Base-by-base conservation (phyloP, 2,329 filamentous ascomycete species). In the Aulographum hederae region DNA sequence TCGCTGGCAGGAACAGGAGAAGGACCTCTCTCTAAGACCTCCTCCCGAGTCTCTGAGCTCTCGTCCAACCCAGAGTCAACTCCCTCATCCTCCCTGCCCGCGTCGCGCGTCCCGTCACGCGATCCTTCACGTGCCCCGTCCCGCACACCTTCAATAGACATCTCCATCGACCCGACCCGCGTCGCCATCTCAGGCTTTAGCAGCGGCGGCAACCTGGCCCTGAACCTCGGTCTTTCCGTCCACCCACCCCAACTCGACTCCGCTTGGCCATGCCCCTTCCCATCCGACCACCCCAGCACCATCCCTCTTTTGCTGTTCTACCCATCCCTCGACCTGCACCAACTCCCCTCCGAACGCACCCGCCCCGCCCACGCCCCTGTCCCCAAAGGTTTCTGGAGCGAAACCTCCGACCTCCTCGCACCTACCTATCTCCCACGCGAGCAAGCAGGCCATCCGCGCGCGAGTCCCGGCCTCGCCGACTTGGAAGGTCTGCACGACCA, bases 161-260 rank as follows among this genome's bases (percentile, higher is more conserved):
- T 46, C 25, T 29, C 32, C 3, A 47, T 58, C 5, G 58, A 63
- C 39, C 44, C 51, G 4, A 43, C 44, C 2, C 48, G 49, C 4
- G 48, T 62, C 4, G 46, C 48, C 14, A 47, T 62, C 16, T 56
- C 56, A 2, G 59, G 59, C 14, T 61, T 61, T 41, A 58, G 53
- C 18, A 53, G 52, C 10, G 59, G 58, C 19, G 58, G 57, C 14
- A 62, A 61, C 35, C 53, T 63, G n/a, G 58, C 58, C 0, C 42
- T 61, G 29, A 58, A 58, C 36, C 50, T 57, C 41, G 53, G 47
- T 12, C 38, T 57, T 2, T 48, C 46, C 16, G 46, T 53, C 4
- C 26, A 38, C 8, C 46, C 47, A 20, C 44, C 41, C 5, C 40
- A 46, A 3, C 40, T 53, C 6, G 45, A 50, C 33, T 44, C 50